A percentile compares a stretch with the other conserved stretches of the same genome.
Evolutionary conservation across 176 grass and related monocot genomes (phyloP).

Genomic region (Lolium multiflorum): DNA sequence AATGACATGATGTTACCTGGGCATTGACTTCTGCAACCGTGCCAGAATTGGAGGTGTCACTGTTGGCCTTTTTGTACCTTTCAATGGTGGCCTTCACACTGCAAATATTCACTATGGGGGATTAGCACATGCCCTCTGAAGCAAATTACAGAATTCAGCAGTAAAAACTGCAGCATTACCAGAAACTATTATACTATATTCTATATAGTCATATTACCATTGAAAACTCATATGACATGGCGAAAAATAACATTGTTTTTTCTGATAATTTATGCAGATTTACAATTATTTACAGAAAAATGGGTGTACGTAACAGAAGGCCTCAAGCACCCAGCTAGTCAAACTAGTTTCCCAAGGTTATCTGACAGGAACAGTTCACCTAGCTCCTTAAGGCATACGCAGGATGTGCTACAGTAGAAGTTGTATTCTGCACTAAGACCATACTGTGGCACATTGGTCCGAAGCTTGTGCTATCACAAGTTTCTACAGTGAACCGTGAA

Average conservation of each 20-base stretch:
- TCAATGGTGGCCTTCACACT: constrained; percentile 96
- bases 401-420: constrained; percentile 21
- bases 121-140: background rate
- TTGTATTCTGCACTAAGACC: background rate
- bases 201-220: background rate
- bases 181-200: background rate
- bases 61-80: constrained; percentile 93
- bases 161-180: background rate
- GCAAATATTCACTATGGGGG: constrained; percentile 31
- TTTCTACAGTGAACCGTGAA: background rate
- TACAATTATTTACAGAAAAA: background rate
- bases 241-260: background rate
- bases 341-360: background rate
- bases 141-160: background rate
- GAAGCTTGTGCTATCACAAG: constrained; percentile 33
- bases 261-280: background rate
- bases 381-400: background rate
- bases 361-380: background rate
- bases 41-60: constrained; percentile 67
- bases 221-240: background rate
- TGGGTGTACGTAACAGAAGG: background rate
- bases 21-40: constrained; percentile 77
- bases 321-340: background rate
- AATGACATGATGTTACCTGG: constrained; percentile 72
- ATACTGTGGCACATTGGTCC: constrained; percentile 39